Evolutionary conservation across 805 yeast species (phyloP).

Genomic region (Jamesozyma gamospora): DNA sequence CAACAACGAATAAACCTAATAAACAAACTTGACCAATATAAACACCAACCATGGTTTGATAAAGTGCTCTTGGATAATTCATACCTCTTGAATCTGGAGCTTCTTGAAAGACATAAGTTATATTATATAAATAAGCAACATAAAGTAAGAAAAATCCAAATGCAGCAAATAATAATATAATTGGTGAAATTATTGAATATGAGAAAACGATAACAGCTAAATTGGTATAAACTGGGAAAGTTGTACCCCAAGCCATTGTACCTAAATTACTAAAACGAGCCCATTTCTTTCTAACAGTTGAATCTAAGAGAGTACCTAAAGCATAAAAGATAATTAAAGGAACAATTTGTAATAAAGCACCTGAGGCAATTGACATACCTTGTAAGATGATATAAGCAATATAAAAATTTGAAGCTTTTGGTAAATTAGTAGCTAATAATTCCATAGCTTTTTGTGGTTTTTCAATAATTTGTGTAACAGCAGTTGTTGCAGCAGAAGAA

Average conservation of each 20-base stretch:
- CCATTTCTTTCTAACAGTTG: constrained; percentile 60
- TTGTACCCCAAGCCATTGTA: constrained; percentile 59
- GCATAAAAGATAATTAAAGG: constrained; percentile 50
- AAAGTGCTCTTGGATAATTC: constrained; percentile 79
- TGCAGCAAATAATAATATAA: constrained; percentile 65
- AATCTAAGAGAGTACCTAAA: constrained; percentile 47
- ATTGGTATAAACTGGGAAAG: constrained; percentile 66
- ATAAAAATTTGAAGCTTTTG: constrained; percentile 64
- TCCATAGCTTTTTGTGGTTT: constrained; percentile 49
- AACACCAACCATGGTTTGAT: constrained; percentile 80
- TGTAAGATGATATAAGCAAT: constrained; percentile 59
- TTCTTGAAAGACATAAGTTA: constrained; percentile 59
- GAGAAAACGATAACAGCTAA: constrained; percentile 60
- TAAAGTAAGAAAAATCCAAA: constrained; percentile 63
- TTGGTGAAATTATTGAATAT: constrained; percentile 68
- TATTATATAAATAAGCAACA: constrained; percentile 69
- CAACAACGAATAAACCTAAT: constrained; percentile 77
- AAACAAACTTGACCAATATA: constrained; percentile 82
- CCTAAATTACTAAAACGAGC: constrained; percentile 46
- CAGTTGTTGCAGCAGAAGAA: constrained; percentile 61
- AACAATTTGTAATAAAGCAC: constrained; percentile 52
- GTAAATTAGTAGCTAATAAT: constrained; percentile 56
- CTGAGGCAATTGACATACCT: constrained; percentile 57
- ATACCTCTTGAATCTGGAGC: constrained; percentile 69
- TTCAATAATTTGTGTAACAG: constrained; percentile 50